Percentiles rank a stretch among this genome's conserved stretches.
phyloP scores from a whole-genome alignment of 2,329 filamentous ascomycete species.

The Diaporthe amygdali region DNA sequence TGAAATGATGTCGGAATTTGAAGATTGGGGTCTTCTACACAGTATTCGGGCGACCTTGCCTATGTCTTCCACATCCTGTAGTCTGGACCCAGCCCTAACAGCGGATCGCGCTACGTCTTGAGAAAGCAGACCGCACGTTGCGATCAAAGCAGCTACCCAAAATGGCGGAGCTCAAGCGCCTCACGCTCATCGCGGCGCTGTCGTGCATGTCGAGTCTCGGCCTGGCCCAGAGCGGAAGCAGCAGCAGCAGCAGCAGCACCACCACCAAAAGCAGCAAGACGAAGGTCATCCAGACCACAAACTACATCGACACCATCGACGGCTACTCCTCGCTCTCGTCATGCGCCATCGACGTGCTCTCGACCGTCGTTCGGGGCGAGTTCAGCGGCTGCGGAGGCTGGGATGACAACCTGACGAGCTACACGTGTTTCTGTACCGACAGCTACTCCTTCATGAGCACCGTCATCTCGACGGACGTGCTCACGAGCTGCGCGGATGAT shows the following conservation, averaged over 20 bases:
- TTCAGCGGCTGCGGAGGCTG: conserved; percentile 26
- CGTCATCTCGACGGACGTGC: conserved; percentile 21
- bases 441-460: conserved; percentile 22
- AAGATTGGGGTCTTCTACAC: not conserved
- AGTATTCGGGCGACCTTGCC: not conserved
- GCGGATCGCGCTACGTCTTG: conserved; percentile 2
- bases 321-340: conserved; percentile 23
- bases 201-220: not conserved
- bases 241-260: not conserved
- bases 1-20: not conserved
- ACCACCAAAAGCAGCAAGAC: not conserved
- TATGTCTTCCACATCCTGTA: not conserved
- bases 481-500: conserved; percentile 11
- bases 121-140: not conserved
- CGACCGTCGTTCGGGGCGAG: conserved; percentile 26
- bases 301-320: conserved; percentile 22
- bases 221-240: not conserved
- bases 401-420: conserved; percentile 25
- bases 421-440: conserved; percentile 28
- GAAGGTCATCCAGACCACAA: conserved; percentile 8
- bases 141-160: not conserved
- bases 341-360: conserved; percentile 26
- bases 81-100: not conserved
- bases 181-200: not conserved
- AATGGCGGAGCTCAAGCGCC: not conserved